Evolutionary conservation across 164 flowering plant genomes (phyloP), one percentile per base, ranked within the genome.

Genomic region (Stephania japonica): DNA sequence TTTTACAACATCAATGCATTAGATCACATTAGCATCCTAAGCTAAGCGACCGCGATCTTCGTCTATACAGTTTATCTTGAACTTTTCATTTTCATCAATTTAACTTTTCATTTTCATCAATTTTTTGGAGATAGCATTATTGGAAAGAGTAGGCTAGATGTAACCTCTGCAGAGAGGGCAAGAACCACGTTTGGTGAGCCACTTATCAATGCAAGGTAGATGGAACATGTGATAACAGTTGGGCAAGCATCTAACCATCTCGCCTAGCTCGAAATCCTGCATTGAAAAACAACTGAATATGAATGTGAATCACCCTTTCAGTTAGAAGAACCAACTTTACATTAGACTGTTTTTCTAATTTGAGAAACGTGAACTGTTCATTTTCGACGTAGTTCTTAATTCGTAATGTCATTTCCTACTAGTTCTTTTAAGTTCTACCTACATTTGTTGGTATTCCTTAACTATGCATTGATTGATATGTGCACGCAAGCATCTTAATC

Each of bases 181-280:
- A 44, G 93, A 90, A 42, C 85, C 96, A 65, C 89, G 93, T 76
- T 86, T 76, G 18, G 86, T 73, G 27, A 90, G 87, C 96, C 96
- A 90, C 68, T 82, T 86, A 74, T 90, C 96, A 61, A 90, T 90
- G 84, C 96, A 94, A 47, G 88, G 89, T 41, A 85, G 83, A 80
- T 94, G 98, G 77, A 94, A 94, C 89, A 90, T 84, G 81, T 94
- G 98, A 75, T 87, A 85, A 75, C 98, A 94, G 5, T 86, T 88
- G 42, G 97, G 95, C 79, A 94, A 82, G 63, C 90, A 81, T 75
- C 98, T 82, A 16, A 86, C 97, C 0, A 87, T 87, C 70, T 94
- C 97, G 23, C 91, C 92, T 0, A 86, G 78, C 75, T 87, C 91
- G 70, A 92, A 86, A 70, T 94, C 97, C 97, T 91, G 87, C 9